Conservation (phyloP, 2,329 filamentous ascomycete species). For the Ciborinia camelliae region DNA sequence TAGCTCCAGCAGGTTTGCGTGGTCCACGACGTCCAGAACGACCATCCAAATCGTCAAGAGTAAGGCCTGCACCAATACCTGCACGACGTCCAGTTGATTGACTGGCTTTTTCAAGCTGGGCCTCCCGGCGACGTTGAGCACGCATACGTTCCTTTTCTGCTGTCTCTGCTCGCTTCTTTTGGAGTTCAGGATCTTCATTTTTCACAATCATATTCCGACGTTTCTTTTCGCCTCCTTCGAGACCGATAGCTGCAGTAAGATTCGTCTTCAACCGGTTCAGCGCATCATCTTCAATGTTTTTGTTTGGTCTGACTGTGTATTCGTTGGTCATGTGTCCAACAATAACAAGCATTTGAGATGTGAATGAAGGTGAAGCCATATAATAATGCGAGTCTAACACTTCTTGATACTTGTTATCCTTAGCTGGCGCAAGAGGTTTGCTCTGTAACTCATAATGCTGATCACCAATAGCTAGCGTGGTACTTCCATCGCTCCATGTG, state of each 20-base stretch:
- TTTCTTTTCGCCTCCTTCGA: conserved; percentile 51
- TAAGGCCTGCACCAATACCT: conserved; percentile 54
- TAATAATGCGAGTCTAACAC: conserved; percentile 73
- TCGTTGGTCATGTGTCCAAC: conserved; percentile 75
- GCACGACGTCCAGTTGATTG: conserved; percentile 40
- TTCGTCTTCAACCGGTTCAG: conserved; percentile 64
- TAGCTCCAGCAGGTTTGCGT: conserved; percentile 51
- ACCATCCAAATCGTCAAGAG: conserved; percentile 68
- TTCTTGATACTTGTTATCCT: conserved; percentile 55
- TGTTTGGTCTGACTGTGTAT: conserved; percentile 64
- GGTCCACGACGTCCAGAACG: conserved; percentile 47
- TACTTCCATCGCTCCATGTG: conserved; percentile 75
- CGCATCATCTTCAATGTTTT: conserved; percentile 67
- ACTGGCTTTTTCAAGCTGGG: conserved; percentile 57
- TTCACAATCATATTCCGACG: conserved; percentile 66
- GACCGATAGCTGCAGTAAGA: conserved; percentile 59
- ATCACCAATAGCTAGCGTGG: conserved; percentile 71
- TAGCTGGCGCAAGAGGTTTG: conserved; percentile 63
- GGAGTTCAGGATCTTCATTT: conserved; percentile 70
- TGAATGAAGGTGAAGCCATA: conserved; percentile 66
- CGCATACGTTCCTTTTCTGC: conserved; percentile 72
- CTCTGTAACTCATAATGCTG: conserved; percentile 73
- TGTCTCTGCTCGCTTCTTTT: conserved; percentile 68
- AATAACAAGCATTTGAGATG: conserved; percentile 65
- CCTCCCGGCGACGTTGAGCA: conserved; percentile 63